Evolutionary conservation across 1,284 basidiomycete genomes (phyloP).

Genomic region (Malassezia yamatoensis): DNA sequence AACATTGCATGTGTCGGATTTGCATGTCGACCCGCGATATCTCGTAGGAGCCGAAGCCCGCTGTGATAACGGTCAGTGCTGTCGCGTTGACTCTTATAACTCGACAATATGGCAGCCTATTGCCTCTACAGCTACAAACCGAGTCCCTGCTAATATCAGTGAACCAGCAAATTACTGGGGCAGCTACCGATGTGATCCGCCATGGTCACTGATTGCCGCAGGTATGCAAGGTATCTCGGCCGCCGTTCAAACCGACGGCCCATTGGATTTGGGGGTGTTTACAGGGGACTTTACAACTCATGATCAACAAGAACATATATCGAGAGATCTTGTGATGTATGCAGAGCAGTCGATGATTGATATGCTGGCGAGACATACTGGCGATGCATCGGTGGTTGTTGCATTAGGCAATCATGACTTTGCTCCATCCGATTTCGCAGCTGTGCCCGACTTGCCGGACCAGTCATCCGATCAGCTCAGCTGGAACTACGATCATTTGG

Average conservation of each 20-base stretch:
- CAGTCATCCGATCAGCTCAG: conserved; percentile 29
- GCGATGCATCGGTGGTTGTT: conserved; percentile 36
- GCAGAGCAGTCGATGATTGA: conserved; percentile 45
- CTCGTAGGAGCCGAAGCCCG: conserved; percentile 64
- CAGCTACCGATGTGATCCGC: conserved; percentile 57
- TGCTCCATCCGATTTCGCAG: conserved; percentile 31
- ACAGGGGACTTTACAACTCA: conserved; percentile 65
- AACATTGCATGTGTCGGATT: conserved; percentile 65
- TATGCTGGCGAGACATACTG: conserved; percentile 25
- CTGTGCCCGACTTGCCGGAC: conserved; percentile 31
- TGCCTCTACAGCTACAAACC: conserved; percentile 11
- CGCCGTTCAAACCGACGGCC: conserved; percentile 53
- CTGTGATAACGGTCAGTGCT: conserved; percentile 64
- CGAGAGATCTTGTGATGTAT: conserved; percentile 35
- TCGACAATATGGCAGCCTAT: conserved; percentile 49
- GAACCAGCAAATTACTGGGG: conserved; percentile 41
- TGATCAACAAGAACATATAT: conserved; percentile 37
- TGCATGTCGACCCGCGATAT: conserved; percentile 70
- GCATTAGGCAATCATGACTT: conserved; percentile 47
- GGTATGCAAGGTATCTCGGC: conserved; percentile 61
- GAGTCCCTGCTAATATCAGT: conserved; percentile 20
- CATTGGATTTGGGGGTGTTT: conserved; percentile 60
- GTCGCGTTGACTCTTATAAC: conserved; percentile 57
- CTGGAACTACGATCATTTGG: conserved; percentile 45
- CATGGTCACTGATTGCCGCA: conserved; percentile 58